Evolutionary conservation across 2,329 filamentous ascomycete species (phyloP), one percentile per base, ranked within the genome.

Genomic region (Phoma sp.): DNA sequence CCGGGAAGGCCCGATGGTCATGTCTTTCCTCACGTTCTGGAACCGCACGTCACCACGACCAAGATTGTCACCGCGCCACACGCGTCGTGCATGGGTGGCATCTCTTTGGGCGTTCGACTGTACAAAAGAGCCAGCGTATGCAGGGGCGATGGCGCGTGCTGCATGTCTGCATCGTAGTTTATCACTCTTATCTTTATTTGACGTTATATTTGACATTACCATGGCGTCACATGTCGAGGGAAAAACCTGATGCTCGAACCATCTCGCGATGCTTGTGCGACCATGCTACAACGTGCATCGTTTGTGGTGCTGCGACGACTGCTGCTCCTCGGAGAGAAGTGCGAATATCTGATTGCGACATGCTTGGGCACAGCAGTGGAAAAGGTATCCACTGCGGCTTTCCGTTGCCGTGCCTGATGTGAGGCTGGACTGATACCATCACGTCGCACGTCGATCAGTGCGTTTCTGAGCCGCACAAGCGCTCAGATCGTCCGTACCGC

Each of bases 381-480:
- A 41, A 49, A 40, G 27, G 23, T 54, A 45, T 44, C 51, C 51
- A 48, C 51, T 11, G 44, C 51, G 44, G 44, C 51, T 24, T 47
- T 53, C 39, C 35, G 44, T 33, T 48, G 39, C 51, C 45, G 51
- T 47, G 44, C 27, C 25, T 48, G 45, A 54, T 35, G 51, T 54
- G 51, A 54, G 45, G 51, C 51, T 54, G 45, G 45, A 45, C 44
- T 53, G 51, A 53, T 39, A 41, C 40, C 44, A 40, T 22, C 36
- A 30, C 37, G 51, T 45, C 45, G 51, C 51, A 45, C 24, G 51
- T 54, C 51, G 51, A 54, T 54, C 51, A 54, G 45, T 49, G 51
- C 51, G 39, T 44, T 25, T 47, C 10, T 44, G 33, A 38, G 23
- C 50, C 44, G 38, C 38, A 37, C 43, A 38, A 47, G 43, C 18